Base-by-base conservation (phyloP, 2,329 filamentous ascomycete species). In the Triangularia verruculosa region DNA sequence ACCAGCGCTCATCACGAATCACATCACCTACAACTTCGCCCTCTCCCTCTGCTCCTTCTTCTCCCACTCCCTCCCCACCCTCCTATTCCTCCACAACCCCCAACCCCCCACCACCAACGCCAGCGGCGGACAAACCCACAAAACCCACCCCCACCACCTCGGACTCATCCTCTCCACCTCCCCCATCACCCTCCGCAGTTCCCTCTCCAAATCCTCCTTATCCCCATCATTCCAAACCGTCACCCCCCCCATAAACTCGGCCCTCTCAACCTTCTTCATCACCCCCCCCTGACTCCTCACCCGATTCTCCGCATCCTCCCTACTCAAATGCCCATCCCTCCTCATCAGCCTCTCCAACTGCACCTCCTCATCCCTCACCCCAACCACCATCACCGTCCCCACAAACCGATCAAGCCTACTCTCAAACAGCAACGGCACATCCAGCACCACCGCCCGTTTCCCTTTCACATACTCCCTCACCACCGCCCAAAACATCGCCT, bases 401-500 rank as follows among this genome's bases (percentile, higher is more conserved):
- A 93, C 97, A 69, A 96, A 86, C 47, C 87, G 80, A 76, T 99
- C 95, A 77, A 97, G 88, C 2, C 88, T 87, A 70, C 87, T 89
- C 81, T 99, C 95, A 71, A 97, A 97, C 51, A 99, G 82, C 61
- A 99, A 80, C 59, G 95, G 95, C 8, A 99, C 89, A 74, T 99
- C 95, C 15, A 98, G 82, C 34, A 99, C 89, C 3, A 97, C 92
- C 0, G 93, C 93, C 92, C 94, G 95, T 73, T 87, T 75, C 0
- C 95, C 94, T 1, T 78, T 78, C 13, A 95, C 61, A 72, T 97
- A 97, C 70, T 86, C 86, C 65, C 81, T 80, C n/a, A 92, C 73
- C 62, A 98, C 84, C 56, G 84, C 81, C 71, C 83, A 86, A 76
- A 92, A 92, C 83, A 97, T 94, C 75, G 91, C 92, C 73, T 80